Percentiles rank a stretch among this genome's conserved stretches.
Conservation (phyloP, 352 stramenopile genomes). For the Pythium scleroteichum region DNA sequence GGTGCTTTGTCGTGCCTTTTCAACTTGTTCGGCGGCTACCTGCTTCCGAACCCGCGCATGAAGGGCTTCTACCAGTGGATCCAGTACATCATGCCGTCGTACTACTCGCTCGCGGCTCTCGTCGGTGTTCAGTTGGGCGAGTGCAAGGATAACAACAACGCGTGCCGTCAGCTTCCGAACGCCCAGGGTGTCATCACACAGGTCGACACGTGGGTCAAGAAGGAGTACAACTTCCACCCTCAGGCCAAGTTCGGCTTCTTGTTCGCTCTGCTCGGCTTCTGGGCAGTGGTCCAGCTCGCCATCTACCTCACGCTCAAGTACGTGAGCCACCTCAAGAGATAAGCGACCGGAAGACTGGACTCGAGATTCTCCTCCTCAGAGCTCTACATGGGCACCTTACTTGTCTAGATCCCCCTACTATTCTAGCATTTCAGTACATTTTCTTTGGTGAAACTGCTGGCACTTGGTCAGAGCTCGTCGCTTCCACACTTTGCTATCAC, state of each 20-base stretch:
- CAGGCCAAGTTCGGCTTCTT: slow-evolving; percentile 51
- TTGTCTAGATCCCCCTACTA: no score
- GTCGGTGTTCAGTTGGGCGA: slow-evolving; percentile 43
- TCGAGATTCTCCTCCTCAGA: no score
- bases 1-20: slow-evolving; percentile 66
- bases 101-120: slow-evolving; percentile 49
- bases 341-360: slow-evolving; percentile 8
- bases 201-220: slow-evolving; percentile 37
- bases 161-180: slow-evolving; percentile 25
- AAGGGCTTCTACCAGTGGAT: slow-evolving; percentile 70
- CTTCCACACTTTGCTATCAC: no score
- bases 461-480: no score
- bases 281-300: slow-evolving; percentile 47
- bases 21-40: slow-evolving; percentile 65
- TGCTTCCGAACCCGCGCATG: slow-evolving; percentile 57
- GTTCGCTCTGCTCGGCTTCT: slow-evolving; percentile 50
- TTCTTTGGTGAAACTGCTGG: no score
- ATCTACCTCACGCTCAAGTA: slow-evolving; percentile 73
- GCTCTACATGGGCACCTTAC: no score
- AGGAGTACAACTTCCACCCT: slow-evolving; percentile 58
- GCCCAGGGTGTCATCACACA: slow-evolving; percentile 14
- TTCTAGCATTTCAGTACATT: neutral
- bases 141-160: slow-evolving; percentile 32
- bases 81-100: slow-evolving; percentile 59
- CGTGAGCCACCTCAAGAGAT: slow-evolving; percentile 73